A percentile compares a stretch with the other conserved stretches of the same genome.
phyloP scores from a whole-genome alignment of 2,329 filamentous ascomycete species.

The Penicillium nordicum region DNA sequence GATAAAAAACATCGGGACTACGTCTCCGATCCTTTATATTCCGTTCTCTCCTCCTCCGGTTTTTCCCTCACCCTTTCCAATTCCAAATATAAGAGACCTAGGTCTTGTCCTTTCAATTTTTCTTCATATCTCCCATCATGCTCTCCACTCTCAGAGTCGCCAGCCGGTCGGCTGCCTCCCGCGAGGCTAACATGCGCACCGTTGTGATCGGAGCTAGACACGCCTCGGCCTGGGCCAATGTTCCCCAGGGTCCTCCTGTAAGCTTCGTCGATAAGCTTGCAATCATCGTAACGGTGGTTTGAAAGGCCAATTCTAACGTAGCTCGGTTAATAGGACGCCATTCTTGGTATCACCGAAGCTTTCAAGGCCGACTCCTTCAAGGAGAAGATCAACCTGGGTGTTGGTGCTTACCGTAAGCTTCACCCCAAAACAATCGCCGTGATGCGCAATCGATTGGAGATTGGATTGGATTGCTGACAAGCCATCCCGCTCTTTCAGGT shows the following conservation, averaged over 20 bases:
- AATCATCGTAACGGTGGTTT: neutral
- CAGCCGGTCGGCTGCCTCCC: constrained; percentile 41
- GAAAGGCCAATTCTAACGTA: constrained; percentile 24
- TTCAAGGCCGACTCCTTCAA: constrained; percentile 94
- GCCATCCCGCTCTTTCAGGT: constrained; percentile 30
- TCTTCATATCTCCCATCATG: constrained; percentile 31
- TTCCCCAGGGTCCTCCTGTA: constrained; percentile 92
- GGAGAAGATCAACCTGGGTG: constrained; percentile 98
- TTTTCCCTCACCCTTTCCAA: constrained; percentile 14
- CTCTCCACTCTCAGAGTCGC: constrained; percentile 47
- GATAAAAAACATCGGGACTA: constrained; percentile 18
- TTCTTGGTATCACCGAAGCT: constrained; percentile 76
- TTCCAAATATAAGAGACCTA: constrained; percentile 6
- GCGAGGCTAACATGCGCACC: constrained; percentile 39
- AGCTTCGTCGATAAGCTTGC: constrained; percentile 39
- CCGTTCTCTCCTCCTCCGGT: constrained; percentile 9
- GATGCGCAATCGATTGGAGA: neutral
- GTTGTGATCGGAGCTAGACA: constrained; percentile 51
- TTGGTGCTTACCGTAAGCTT: constrained; percentile 81
- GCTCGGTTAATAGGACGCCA: constrained; percentile 39
- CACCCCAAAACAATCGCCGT: neutral
- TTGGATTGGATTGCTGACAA: constrained; percentile 1
- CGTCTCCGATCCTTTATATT: constrained; percentile 24
- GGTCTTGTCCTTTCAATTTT: constrained; percentile 8
- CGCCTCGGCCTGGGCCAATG: constrained; percentile 83